Evolutionary conservation across 2,329 filamentous ascomycete species (phyloP), one percentile per base, ranked within the genome.

Genomic region (Fusarium globosum): DNA sequence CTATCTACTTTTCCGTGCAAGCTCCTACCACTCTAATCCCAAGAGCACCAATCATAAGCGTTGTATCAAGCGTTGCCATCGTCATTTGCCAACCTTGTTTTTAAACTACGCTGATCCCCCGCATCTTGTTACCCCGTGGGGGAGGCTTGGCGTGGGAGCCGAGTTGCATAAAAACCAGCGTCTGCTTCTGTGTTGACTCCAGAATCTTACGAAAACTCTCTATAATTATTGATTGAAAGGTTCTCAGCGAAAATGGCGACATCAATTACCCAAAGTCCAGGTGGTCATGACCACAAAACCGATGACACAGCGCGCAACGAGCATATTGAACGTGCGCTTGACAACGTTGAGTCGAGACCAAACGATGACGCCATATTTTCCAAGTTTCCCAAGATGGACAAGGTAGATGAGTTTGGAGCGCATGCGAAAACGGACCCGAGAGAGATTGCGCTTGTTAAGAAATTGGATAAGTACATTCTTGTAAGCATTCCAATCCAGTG

Each of bases 391-490:
- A 64, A 46, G 35, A 75, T 70, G 61, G 56, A 76, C 4, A 76
- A 76, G 13, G 73, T 76, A 4, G 73, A 76, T 14, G 63, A 76
- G 12, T 76, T 75, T 46, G 73, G 73, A 7, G 73, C 73, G 2
- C 73, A 76, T 42, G 62, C 68, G 2, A 76, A 76, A 12, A 76
- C 73, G 1, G 73, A 76, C 43, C 73, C 71, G 8, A 60, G 61
- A 52, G 73, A 76, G 28, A 76, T 76, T 30, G 62, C 71, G 1
- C 52, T 76, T 1, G 73, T 76, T 4, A 76, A 66, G 61, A 76
- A 74, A 21, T 33, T 76, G 5, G 73, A 76, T 16, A 67, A 49
- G 28, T 76, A 71, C 2, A 74, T 76, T 4, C 61, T 76, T 4
- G 73, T 75, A 26, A 23, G 41, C 41, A 42, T 11, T 15, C 41